Evolutionary conservation across 2,329 filamentous ascomycete genomes (phyloP).

Genomic region (Fusarium fracticaudum): DNA sequence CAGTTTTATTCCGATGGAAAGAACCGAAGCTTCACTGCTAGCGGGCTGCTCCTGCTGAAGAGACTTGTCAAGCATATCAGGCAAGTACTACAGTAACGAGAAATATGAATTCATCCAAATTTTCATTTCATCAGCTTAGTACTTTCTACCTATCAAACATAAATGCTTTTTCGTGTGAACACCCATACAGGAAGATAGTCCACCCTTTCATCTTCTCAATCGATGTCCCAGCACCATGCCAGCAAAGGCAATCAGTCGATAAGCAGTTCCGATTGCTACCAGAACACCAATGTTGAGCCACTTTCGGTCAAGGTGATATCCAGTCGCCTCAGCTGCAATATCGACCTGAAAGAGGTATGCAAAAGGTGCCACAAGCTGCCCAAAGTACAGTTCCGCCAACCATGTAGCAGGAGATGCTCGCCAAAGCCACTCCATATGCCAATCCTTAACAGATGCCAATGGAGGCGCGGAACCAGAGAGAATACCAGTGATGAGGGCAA

Average conservation of each 20-base stretch:
- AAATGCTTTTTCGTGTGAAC: not conserved
- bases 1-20: not conserved
- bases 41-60: not conserved
- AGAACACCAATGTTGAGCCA: slow-evolving; percentile 57
- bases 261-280: slow-evolving; percentile 54
- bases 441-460: slow-evolving; percentile 57
- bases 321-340: slow-evolving; percentile 53
- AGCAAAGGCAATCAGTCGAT: slow-evolving; percentile 54
- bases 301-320: slow-evolving; percentile 57
- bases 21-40: not conserved
- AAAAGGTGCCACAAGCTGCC: slow-evolving; percentile 59
- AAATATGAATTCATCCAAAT: not conserved
- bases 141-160: not conserved
- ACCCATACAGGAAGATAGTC: not conserved
- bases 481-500: slow-evolving; percentile 62
- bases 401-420: slow-evolving; percentile 62
- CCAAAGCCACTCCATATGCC: slow-evolving; percentile 67
- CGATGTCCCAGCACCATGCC: slow-evolving; percentile 37
- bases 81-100: not conserved
- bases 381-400: slow-evolving; percentile 66
- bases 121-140: not conserved
- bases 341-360: slow-evolving; percentile 62
- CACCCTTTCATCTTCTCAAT: slow-evolving; percentile 28
- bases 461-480: slow-evolving; percentile 63
- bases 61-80: not conserved